Percentiles rank a stretch among this genome's conserved stretches.
Evolutionary conservation across 768 basidiomycete genomes (phyloP).

Genomic region (Brasilioporus rufonigricans): DNA sequence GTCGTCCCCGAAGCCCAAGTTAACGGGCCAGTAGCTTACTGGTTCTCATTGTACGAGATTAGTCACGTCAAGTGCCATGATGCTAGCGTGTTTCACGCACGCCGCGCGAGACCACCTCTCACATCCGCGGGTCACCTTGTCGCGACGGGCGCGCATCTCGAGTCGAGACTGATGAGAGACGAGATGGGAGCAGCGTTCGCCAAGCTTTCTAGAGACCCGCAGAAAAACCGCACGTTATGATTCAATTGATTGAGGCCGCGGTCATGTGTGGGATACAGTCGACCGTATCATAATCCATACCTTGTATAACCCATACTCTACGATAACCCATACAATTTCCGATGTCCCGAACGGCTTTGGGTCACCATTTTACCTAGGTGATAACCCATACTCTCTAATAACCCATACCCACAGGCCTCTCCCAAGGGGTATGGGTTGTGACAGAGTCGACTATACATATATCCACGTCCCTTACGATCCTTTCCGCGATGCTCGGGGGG

Average conservation of each 20-base stretch:
- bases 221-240: not conserved
- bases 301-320: no score
- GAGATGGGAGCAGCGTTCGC: not conserved
- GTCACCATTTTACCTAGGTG: no score
- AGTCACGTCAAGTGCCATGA: not conserved
- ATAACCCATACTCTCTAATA: no score
- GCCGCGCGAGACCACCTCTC: not conserved
- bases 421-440: no score
- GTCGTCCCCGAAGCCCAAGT: not conserved
- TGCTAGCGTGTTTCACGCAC: not conserved
- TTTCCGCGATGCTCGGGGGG: not conserved
- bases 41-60: not conserved
- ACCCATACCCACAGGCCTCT: no score
- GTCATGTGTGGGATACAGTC: not conserved
- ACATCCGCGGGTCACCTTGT: conserved; percentile 1
- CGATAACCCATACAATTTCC: no score
- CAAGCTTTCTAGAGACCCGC: not conserved
- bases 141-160: not conserved
- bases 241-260: not conserved
- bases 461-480: not conserved
- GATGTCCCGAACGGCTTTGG: no score
- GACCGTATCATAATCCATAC: no score
- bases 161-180: not conserved
- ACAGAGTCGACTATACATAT: no score
- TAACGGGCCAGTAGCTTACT: not conserved